Evolutionary conservation across 73 alveolate genomes (phyloP).

Genomic region (Blepharisma stoltei): DNA sequence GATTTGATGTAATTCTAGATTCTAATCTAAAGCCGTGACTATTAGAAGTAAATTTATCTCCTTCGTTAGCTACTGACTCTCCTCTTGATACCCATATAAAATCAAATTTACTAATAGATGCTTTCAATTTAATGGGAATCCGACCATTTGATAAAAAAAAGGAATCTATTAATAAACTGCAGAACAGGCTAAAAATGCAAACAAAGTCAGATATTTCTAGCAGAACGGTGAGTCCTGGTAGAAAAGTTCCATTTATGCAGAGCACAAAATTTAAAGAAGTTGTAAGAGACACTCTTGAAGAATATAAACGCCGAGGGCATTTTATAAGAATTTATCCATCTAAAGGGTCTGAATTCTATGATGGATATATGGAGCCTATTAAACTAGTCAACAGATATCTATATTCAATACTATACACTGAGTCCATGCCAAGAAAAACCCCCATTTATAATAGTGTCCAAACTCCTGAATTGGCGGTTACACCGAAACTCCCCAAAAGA

Average conservation of each 20-base stretch:
- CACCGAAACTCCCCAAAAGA: no score
- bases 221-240: neutral
- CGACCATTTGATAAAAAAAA: slow-evolving; percentile 56
- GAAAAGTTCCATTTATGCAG: neutral
- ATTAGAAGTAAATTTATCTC: slow-evolving; percentile 83
- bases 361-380: slow-evolving; percentile 33
- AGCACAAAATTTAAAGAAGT: slow-evolving; percentile 36
- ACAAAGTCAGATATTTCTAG: neutral
- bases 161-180: slow-evolving; percentile 50
- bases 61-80: slow-evolving; percentile 78
- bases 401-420: slow-evolving; percentile 46
- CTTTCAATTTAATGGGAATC: slow-evolving; percentile 74
- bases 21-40: slow-evolving; percentile 83
- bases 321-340: slow-evolving; percentile 53
- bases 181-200: slow-evolving; percentile 36
- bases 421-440: slow-evolving; percentile 31
- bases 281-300: slow-evolving; percentile 41
- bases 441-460: neutral
- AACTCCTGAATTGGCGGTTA: no score
- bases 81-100: slow-evolving; percentile 71
- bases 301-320: slow-evolving; percentile 38
- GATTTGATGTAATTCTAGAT: slow-evolving; percentile 80
- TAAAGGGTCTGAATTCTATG: slow-evolving; percentile 45
- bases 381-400: slow-evolving; percentile 40
- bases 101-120: slow-evolving; percentile 65